Base-by-base conservation (phyloP, 306 rosid species). In the Fragaria nilgerrensis region DNA sequence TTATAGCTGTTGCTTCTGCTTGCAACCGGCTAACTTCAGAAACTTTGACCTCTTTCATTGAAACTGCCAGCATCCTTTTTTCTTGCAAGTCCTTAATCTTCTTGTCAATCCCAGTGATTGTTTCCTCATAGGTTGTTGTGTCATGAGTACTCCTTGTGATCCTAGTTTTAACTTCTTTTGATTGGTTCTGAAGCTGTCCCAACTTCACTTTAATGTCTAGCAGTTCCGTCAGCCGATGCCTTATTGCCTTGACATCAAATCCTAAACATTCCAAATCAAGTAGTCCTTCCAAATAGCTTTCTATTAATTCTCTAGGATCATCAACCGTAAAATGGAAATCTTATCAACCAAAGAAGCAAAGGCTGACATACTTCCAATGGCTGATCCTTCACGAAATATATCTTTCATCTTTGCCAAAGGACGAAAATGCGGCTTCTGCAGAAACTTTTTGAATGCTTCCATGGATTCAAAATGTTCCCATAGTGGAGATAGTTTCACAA, bases 341-440 rank as follows among this genome's bases (percentile, higher is more conserved):
- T 59, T 69, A 39, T 75, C 79, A 11, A 59, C 67, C 49, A 80
- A 59, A 68, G 79, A 67, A 56, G 48, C 79, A 74, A 80, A 80
- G 34, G 62, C 25, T 5, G 68, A 2, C 83, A 80, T 80, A 23
- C 41, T 32, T 29, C 63, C 83, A 6, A 80, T 22, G 9, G 79
- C 83, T 17, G 29, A 32, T 80, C 75, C 74, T 66, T 80, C 83
- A 0, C 75, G 79, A 41, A 7, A 16, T 4, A 80, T 3, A 22
- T 32, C 45, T 15, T 44, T 59, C 48, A 1, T 25, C 53, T 74
- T 67, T 36, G n/a, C 29, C 19, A 68, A 47, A 58, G 79, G 75
- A 17, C 5, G 44, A 74, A 74, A 80, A 68, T 80, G 74, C 2
- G 75, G 75, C 13, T 74, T 55, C 58, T 80, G 83, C 3, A 75